phyloP scores from a whole-genome alignment of 176 grass and related monocot genomes.

The Aegilops bicornis region DNA sequence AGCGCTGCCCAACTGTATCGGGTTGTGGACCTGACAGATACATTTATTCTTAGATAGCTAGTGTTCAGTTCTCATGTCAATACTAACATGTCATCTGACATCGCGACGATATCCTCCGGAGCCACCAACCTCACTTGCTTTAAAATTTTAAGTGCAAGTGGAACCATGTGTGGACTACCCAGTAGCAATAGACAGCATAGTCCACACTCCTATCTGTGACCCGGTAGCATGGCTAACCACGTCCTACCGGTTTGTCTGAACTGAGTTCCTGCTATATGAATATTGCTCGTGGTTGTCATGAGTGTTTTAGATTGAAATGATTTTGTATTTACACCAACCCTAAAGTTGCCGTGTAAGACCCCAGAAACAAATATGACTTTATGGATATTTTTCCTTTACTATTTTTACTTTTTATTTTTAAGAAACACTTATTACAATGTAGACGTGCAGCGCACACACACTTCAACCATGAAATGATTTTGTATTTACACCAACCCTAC shows the following conservation, averaged over 20 bases:
- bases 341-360: neutral
- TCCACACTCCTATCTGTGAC: neutral
- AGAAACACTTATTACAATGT: too few relatives aligned
- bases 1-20: too few relatives aligned
- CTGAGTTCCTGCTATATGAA: too few relatives aligned
- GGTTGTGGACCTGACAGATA: neutral
- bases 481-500: too few relatives aligned
- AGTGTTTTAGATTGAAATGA: neutral
- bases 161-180: neutral
- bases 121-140: neutral
- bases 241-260: neutral
- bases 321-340: too few relatives aligned
- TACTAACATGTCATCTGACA: conserved; percentile 2
- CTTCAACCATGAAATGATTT: too few relatives aligned
- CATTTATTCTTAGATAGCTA: neutral
- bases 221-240: neutral
- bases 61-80: neutral
- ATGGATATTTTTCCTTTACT: too few relatives aligned
- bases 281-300: neutral
- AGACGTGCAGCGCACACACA: too few relatives aligned
- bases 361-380: neutral
- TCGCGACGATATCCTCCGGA: neutral
- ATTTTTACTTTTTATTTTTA: too few relatives aligned
- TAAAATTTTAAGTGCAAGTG: neutral
- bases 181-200: neutral